Percentiles rank a stretch among this genome's conserved stretches.
Evolutionary conservation across 306 rosid genomes (phyloP).

Genomic region (Elaeagnus macrophylla): DNA sequence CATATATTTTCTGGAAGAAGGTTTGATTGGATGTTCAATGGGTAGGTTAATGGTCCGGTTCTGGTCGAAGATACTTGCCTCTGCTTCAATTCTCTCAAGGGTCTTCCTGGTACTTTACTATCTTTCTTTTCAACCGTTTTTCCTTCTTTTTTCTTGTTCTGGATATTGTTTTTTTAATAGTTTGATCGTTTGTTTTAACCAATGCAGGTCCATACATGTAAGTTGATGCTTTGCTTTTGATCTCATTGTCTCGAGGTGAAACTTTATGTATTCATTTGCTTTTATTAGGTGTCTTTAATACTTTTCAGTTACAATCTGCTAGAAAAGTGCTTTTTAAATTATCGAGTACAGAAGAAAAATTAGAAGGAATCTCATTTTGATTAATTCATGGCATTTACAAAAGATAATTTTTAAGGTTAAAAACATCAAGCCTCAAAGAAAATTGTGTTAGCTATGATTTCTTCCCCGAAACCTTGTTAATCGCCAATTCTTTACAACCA

Average conservation of each 20-base stretch:
- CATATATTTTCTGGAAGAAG: not conserved
- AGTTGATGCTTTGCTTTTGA: slow-evolving; percentile 33
- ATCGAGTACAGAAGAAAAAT: not conserved
- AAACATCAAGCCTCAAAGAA: too few relatives aligned
- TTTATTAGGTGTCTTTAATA: not conserved
- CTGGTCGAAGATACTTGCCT: slow-evolving; percentile 97
- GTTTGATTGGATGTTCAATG: not conserved
- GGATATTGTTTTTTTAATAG: slow-evolving; percentile 2
- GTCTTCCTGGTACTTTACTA: slow-evolving; percentile 74
- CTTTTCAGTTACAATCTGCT: not conserved
- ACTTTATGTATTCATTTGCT: slow-evolving; percentile 8
- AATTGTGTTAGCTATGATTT: too few relatives aligned
- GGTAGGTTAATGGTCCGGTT: slow-evolving; percentile 88
- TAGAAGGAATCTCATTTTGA: not conserved
- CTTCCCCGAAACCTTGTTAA: too few relatives aligned
- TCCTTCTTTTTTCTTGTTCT: slow-evolving; percentile 1
- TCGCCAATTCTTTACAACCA: too few relatives aligned
- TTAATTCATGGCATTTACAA: too few relatives aligned
- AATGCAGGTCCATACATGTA: slow-evolving; percentile 96
- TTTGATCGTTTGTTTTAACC: slow-evolving; percentile 18
- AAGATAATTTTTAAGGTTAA: too few relatives aligned
- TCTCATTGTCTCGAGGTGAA: slow-evolving; percentile 28
- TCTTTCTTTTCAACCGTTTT: not conserved
- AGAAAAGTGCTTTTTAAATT: not conserved
- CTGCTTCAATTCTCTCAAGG: slow-evolving; percentile 91